Evolutionary conservation across 805 yeast species (phyloP), one percentile per base, ranked within the genome.

Genomic region (Yarrowia sp.): DNA sequence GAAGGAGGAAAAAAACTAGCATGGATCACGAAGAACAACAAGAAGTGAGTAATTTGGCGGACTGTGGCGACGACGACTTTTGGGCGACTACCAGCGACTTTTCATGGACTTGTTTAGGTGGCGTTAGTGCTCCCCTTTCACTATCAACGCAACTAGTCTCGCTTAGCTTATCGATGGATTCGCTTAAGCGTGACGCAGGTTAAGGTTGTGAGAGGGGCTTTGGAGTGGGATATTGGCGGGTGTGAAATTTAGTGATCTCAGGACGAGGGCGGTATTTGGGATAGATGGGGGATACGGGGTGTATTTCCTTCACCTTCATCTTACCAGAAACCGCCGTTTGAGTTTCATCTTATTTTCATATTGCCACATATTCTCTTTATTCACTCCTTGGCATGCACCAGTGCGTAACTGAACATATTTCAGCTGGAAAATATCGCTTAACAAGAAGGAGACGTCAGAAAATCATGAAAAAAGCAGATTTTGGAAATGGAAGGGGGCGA

Each of bases 21-120:
- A 58, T 58, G 64, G 64, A 58, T 42, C 64, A 42, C 24, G 38
- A 55, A 40, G 44, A 53, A 55, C 38, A 55, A 55, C 38, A 55
- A 40, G 33, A 42, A 33, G 64, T 58, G 64, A 58, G 64, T 58
- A 43, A 4, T 13, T 14, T 19, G 34, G 17, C 13, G 36, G 38
- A 9, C 19, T 3, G 15, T 8, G 4, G 6, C 33, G 38, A 6
- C 55, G 33, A 33, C 30, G 39, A 49, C 39, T 36, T 7, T 7
- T 24, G 3, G 2, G 30, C 30, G 30, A 24, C 30, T 24, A 24
- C 6, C 30, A 24, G 6, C 30, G 30, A 24, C 30, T 24, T 24
- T 24, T 24, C 30, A 24, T 4, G 30, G 30, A 24, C 30, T 24
- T 24, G 30, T 24, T 39, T 39, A 39, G 42, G 15, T 12, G 42